These are phyloP conservation scores for Trichosporon inkin DNA, from an alignment of 1,284 basidiomycete species.

Conservation along the genomic window DNA sequence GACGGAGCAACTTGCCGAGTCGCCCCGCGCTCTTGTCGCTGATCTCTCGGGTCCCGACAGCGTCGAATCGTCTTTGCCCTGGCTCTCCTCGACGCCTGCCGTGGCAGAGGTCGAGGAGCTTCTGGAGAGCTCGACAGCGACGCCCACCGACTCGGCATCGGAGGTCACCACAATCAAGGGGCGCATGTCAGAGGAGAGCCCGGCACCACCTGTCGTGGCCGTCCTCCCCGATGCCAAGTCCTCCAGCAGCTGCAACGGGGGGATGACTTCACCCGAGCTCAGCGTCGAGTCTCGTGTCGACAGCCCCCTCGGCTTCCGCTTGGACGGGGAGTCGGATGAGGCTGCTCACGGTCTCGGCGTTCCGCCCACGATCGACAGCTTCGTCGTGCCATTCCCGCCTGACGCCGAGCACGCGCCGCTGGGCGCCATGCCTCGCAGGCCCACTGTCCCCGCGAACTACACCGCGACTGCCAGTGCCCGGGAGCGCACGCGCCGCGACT, in stretches of 20 bases:
- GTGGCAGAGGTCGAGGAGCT: background rate
- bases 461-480: constrained; percentile 8
- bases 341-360: background rate
- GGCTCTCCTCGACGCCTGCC: background rate
- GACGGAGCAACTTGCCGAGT: background rate
- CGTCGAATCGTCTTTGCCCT: background rate
- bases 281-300: constrained; percentile 3
- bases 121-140: background rate
- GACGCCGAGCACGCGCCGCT: background rate
- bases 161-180: background rate
- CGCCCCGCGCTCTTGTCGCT: background rate
- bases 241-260: constrained; percentile 4
- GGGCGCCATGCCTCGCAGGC: background rate
- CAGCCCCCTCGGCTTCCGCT: constrained; percentile 2
- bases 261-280: background rate
- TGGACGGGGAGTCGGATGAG: background rate
- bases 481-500: constrained; percentile 11
- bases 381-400: constrained; percentile 11
- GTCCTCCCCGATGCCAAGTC: background rate
- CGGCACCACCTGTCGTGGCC: background rate
- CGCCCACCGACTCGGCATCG: background rate
- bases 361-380: background rate
- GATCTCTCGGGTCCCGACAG: background rate
- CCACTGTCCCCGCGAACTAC: constrained; percentile 6
- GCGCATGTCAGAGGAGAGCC: background rate